Conservation (phyloP, 1,284 basidiomycete species). For the Ganoderma multipileum region DNA sequence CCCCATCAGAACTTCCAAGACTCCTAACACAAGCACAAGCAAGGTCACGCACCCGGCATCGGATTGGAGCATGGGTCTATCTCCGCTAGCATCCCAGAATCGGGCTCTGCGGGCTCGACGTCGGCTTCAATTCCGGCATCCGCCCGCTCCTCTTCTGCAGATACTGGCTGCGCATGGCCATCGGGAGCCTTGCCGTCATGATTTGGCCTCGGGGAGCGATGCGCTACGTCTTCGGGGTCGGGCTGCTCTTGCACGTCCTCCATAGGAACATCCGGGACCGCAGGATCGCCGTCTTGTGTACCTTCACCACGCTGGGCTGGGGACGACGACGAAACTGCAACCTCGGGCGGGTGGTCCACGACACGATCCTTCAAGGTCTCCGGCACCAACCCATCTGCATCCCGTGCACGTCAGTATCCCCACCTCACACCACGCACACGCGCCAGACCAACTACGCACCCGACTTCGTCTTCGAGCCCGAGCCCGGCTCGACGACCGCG, state of each 20-base stretch:
- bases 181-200: not conserved
- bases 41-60: not conserved
- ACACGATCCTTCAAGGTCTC: not conserved
- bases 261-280: not conserved
- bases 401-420: not conserved
- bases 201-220: not conserved
- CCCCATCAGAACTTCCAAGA: not conserved
- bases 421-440: not conserved
- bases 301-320: not conserved
- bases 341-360: not conserved
- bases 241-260: not conserved
- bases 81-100: not conserved
- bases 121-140: not conserved
- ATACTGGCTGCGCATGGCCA: not conserved
- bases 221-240: not conserved
- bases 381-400: not conserved
- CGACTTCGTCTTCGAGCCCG: not conserved
- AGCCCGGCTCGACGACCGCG: not conserved
- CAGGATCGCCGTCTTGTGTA: not conserved
- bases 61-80: not conserved
- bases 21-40: not conserved
- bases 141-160: not conserved
- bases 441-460: not conserved
- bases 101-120: not conserved
- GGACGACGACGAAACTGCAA: not conserved